Conservation (phyloP, 116 monocot species). For the Phalaenopsis hybrid region DNA sequence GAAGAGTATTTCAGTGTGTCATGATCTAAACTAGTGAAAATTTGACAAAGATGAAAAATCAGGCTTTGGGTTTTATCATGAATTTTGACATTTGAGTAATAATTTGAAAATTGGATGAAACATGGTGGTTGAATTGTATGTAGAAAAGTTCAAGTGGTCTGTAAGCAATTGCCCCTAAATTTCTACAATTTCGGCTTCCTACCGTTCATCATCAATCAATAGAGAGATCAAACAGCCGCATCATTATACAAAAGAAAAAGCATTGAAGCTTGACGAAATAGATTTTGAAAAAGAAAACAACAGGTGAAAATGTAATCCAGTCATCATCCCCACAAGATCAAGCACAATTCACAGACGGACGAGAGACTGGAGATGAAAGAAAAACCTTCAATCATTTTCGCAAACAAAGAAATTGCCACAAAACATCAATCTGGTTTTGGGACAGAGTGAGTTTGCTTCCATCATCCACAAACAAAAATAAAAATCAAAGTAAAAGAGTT, state of each 20-base stretch:
- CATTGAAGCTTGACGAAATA: neutral
- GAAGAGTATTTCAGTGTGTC: too few species aligned
- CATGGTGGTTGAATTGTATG: too few species aligned
- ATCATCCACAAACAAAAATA: neutral
- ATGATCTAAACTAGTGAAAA: too few species aligned
- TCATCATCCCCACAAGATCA: neutral
- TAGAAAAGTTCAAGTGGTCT: too few species aligned
- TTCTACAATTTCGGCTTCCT: neutral
- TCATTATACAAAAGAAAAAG: neutral
- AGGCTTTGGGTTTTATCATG: too few species aligned
- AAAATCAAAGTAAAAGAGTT: neutral
- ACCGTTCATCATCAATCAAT: neutral
- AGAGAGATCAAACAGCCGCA: neutral
- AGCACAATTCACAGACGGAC: neutral
- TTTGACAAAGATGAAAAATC: too few species aligned
- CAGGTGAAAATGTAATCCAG: neutral
- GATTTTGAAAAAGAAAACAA: neutral
- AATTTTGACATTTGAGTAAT: too few species aligned
- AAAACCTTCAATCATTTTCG: neutral
- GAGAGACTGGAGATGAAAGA: neutral
- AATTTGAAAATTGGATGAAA: too few species aligned
- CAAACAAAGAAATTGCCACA: slow-evolving; percentile 1
- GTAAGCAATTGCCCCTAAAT: too few species aligned
- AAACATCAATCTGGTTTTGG: neutral
- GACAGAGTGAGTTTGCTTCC: neutral